A percentile compares a stretch with the other conserved stretches of the same genome.
phyloP scores from a whole-genome alignment of 164 flowering plant species.

The Kingdonia uniflora region DNA sequence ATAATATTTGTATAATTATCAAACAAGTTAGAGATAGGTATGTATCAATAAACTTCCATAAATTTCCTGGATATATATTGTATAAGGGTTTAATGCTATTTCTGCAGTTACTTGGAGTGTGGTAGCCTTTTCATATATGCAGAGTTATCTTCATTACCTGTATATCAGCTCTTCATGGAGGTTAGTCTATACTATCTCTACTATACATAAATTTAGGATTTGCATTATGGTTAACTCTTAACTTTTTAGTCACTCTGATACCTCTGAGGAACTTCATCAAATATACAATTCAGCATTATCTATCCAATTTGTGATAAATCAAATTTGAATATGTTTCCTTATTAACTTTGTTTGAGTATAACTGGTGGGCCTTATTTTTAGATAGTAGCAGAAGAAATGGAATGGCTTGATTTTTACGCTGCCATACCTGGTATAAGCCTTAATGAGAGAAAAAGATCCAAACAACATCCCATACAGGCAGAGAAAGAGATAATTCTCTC shows the following conservation, averaged over 20 bases:
- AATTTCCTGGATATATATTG: not conserved
- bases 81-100: conserved; percentile 1
- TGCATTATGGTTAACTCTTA: too few relatives aligned
- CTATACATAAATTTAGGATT: too few relatives aligned
- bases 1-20: too few relatives aligned
- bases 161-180: conserved; percentile 58
- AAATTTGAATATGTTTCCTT: too few relatives aligned
- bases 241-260: too few relatives aligned
- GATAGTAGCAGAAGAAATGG: conserved; percentile 59
- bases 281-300: too few relatives aligned
- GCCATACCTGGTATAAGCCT: conserved; percentile 11
- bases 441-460: conserved; percentile 31
- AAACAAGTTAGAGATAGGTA: too few relatives aligned
- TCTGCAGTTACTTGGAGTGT: conserved; percentile 58
- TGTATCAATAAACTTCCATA: not conserved
- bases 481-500: conserved; percentile 52
- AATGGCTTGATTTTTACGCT: conserved; percentile 57
- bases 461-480: conserved; percentile 44
- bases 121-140: conserved; percentile 47
- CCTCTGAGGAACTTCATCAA: too few relatives aligned
- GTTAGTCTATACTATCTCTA: too few relatives aligned
- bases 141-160: conserved; percentile 32
- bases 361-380: conserved; percentile 6
- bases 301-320: too few relatives aligned
- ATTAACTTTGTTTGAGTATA: too few relatives aligned